Evolutionary conservation across 148 eudicot species (phyloP).

Genomic region (Fagopyrum esculentum): DNA sequence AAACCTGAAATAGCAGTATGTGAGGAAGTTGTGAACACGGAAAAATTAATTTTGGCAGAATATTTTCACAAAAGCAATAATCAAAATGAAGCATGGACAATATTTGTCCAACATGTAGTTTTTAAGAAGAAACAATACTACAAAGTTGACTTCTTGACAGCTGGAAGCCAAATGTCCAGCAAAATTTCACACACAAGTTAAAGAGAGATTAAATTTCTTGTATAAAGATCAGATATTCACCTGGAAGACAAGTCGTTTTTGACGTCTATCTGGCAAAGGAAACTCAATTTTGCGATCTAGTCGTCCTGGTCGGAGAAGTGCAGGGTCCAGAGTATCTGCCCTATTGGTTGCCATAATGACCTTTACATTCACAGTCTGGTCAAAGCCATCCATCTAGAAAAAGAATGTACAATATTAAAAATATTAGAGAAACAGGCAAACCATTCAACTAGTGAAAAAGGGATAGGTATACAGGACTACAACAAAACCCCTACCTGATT

Average conservation of each 20-base stretch:
- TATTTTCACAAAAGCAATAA: neutral
- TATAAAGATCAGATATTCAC: slow-evolving; percentile 20
- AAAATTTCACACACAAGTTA: neutral
- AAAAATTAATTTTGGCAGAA: neutral
- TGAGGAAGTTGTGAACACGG: neutral
- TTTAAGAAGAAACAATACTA: neutral
- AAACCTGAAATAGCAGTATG: slow-evolving; percentile 44
- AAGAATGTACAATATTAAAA: neutral
- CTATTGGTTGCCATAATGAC: slow-evolving; percentile 93
- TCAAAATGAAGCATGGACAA: neutral
- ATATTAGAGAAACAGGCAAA: neutral
- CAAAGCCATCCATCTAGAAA: slow-evolving; percentile 90
- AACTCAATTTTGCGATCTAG: slow-evolving; percentile 89
- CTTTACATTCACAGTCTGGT: slow-evolving; percentile 87
- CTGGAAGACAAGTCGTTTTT: slow-evolving; percentile 91
- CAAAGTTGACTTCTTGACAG: neutral
- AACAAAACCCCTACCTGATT: slow-evolving; percentile 56
- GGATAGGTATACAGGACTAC: neutral
- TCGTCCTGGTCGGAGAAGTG: slow-evolving; percentile 81
- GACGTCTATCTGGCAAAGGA: slow-evolving; percentile 89
- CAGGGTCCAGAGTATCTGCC: slow-evolving; percentile 94
- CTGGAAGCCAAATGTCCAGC: neutral
- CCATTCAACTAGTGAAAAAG: neutral
- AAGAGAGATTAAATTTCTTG: neutral
- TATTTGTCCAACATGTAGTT: neutral